Evolutionary conservation across 1,284 basidiomycete species (phyloP).

Genomic region (Melanopsichium pennsylvanicum): DNA sequence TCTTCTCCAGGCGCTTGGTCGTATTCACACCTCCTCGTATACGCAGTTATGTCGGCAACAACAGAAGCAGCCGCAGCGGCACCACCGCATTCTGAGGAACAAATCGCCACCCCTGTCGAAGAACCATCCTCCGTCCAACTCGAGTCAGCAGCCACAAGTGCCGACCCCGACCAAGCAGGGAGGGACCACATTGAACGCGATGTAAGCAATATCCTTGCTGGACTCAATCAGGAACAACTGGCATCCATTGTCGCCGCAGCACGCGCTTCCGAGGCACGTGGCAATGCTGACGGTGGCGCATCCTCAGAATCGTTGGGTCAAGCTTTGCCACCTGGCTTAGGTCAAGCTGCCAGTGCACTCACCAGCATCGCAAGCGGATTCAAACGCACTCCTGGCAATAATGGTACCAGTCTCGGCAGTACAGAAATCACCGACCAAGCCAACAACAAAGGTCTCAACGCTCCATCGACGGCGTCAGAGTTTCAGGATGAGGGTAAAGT

Average conservation of each 20-base stretch:
- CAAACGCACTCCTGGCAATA: slow-evolving; percentile 41
- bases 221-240: slow-evolving; percentile 58
- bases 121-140: too few relatives aligned
- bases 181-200: slow-evolving; percentile 51
- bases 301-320: slow-evolving; percentile 11
- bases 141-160: too few relatives aligned
- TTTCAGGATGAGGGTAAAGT: slow-evolving; percentile 4
- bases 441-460: slow-evolving; percentile 26
- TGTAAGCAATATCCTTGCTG: slow-evolving; percentile 57
- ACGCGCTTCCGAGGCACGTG: slow-evolving; percentile 38
- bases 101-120: too few relatives aligned
- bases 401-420: neutral
- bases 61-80: slow-evolving; percentile 11
- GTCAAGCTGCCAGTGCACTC: slow-evolving; percentile 57
- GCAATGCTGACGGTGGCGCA: neutral
- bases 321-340: slow-evolving; percentile 38
- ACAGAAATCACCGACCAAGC: neutral
- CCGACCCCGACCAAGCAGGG: slow-evolving; percentile 8
- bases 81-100: too few relatives aligned
- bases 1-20: too few relatives aligned
- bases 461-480: slow-evolving; percentile 40
- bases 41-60: slow-evolving; percentile 9
- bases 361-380: slow-evolving; percentile 56
- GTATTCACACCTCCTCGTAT: too few relatives aligned
- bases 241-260: slow-evolving; percentile 60